phyloP scores from a whole-genome alignment of 2,329 filamentous ascomycete genomes.

The Monilinia vaccinii-corymbosi region DNA sequence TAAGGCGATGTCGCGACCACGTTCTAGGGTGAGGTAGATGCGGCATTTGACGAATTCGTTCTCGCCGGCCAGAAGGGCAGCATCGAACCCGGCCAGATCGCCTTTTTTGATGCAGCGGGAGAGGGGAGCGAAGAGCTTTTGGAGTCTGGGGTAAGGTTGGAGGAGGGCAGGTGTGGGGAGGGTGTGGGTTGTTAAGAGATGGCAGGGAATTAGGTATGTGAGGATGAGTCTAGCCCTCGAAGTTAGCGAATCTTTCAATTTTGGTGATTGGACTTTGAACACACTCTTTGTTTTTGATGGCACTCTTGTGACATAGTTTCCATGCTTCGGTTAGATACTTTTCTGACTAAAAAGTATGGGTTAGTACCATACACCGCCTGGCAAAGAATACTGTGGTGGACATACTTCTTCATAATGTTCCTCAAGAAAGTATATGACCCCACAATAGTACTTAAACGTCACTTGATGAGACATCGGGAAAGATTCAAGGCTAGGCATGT shows the following conservation, averaged over 20 bases:
- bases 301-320: slow-evolving; percentile 66
- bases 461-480: slow-evolving; percentile 89
- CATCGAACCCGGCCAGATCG: slow-evolving; percentile 75
- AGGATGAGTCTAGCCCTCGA: slow-evolving; percentile 61
- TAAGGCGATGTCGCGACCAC: slow-evolving; percentile 82
- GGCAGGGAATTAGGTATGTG: slow-evolving; percentile 89
- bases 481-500: slow-evolving; percentile 69
- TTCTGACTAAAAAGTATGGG: slow-evolving; percentile 52
- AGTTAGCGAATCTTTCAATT: slow-evolving; percentile 7
- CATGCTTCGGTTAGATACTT: slow-evolving; percentile 72
- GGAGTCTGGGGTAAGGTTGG: slow-evolving; percentile 64
- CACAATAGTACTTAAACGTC: slow-evolving; percentile 93
- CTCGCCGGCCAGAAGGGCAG: slow-evolving; percentile 70
- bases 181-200: slow-evolving; percentile 77
- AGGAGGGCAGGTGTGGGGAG: slow-evolving; percentile 68
- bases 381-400: neutral
- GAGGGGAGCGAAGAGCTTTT: slow-evolving; percentile 70
- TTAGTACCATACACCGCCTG: neutral
- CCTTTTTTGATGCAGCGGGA: slow-evolving; percentile 71
- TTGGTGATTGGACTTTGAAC: neutral
- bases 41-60: slow-evolving; percentile 88
- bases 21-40: slow-evolving; percentile 90
- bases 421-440: slow-evolving; percentile 86
- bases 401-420: slow-evolving; percentile 77
- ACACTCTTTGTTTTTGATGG: slow-evolving; percentile 67